Conservation (phyloP, 169 alveolate species). For the Theileria parva region DNA sequence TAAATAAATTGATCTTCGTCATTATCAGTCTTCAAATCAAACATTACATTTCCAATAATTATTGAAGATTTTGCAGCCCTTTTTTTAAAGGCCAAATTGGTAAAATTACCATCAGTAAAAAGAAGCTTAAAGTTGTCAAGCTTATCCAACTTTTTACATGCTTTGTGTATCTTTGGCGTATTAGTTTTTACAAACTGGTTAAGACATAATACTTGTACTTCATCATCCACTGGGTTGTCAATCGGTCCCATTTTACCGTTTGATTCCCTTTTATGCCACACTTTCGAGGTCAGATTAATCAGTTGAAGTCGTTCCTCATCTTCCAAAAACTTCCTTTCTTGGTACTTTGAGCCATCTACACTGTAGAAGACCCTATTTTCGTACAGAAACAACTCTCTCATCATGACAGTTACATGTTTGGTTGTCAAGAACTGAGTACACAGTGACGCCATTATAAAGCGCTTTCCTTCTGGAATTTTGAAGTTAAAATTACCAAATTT, state of each 20-base stretch:
- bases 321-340: conserved; percentile 14
- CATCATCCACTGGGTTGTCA: not conserved
- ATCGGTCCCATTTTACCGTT: not conserved
- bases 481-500: conserved; percentile 4
- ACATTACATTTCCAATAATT: conserved; percentile 19
- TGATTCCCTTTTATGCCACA: conserved; percentile 12
- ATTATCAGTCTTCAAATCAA: conserved; percentile 20
- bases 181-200: conserved; percentile 4
- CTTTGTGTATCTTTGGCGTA: not conserved
- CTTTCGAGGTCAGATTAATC: conserved; percentile 1
- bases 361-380: conserved; percentile 11
- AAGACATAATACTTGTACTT: conserved; percentile 2
- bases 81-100: conserved; percentile 15
- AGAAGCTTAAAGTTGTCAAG: conserved; percentile 32
- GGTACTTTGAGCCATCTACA: conserved; percentile 10
- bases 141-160: conserved; percentile 36
- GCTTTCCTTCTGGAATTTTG: conserved; percentile 5
- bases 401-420: conserved; percentile 11
- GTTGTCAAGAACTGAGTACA: conserved; percentile 10
- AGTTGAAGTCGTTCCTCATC: conserved; percentile 20
- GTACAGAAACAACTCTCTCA: not conserved
- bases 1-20: conserved; percentile 30
- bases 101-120: conserved; percentile 3
- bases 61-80: conserved; percentile 12
- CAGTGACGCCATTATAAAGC: conserved; percentile 19